phyloP scores from a whole-genome alignment of 495 filamentous ascomycete species.

The Diplogelasinospora grovesii region DNA sequence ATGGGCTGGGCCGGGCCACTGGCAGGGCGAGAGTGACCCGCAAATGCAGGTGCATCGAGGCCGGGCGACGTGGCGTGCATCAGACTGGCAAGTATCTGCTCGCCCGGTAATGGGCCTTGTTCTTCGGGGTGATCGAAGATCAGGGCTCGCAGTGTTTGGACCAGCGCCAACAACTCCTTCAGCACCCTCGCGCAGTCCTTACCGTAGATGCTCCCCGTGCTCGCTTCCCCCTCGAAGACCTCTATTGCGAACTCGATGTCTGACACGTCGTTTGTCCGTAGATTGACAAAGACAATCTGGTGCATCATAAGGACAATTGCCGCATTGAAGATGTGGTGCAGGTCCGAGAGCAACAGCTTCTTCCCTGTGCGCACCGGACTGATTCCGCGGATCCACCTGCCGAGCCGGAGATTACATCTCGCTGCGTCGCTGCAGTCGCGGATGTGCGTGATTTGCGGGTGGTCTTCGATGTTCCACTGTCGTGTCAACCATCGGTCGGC shows the following conservation, averaged over 20 bases:
- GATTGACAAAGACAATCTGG: conserved; percentile 25
- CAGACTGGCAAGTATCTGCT: conserved; percentile 4
- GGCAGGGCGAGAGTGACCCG: too few species aligned
- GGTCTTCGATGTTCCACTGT: conserved; percentile 13
- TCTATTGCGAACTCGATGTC: conserved; percentile 23
- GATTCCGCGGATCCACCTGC: conserved; percentile 16
- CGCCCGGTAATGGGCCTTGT: conserved; percentile 4
- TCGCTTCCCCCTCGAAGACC: conserved; percentile 21
- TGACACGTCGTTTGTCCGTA: conserved; percentile 16
- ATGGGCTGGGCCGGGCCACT: too few species aligned
- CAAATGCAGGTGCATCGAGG: too few species aligned
- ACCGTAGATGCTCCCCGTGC: conserved; percentile 19
- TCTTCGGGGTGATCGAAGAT: conserved; percentile 9
- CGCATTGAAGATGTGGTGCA: conserved; percentile 41
- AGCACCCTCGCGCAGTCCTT: conserved; percentile 23
- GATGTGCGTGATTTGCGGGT: conserved; percentile 14
- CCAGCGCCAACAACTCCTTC: conserved; percentile 17
- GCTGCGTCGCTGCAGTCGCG: conserved; percentile 28
- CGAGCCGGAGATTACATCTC: conserved; percentile 28
- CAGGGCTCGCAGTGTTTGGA: conserved; percentile 13
- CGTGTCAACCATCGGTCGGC: conserved; percentile 16
- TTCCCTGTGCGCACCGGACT: conserved; percentile 7
- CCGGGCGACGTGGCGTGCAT: neutral
- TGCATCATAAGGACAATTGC: conserved; percentile 35
- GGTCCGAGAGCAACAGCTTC: conserved; percentile 27